A percentile compares a stretch with the other conserved stretches of the same genome.
Conservation (phyloP, 768 basidiomycete species). For the Cystofilobasidium capitatum region DNA sequence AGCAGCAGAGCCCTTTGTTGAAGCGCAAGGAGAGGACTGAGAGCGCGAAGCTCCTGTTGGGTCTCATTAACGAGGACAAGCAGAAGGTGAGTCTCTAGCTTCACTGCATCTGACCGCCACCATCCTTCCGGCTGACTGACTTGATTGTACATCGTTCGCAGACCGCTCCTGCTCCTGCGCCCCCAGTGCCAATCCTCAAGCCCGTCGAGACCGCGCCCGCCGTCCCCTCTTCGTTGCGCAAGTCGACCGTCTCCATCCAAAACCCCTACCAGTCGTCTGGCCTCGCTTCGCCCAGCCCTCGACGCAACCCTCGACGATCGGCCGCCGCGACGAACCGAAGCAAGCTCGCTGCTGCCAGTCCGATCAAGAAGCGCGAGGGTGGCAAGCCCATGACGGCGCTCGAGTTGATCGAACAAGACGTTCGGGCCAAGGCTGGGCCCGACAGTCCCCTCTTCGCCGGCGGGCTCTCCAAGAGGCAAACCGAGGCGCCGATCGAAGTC, state of each 20-base stretch:
- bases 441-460: background rate
- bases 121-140: background rate
- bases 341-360: background rate
- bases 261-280: slow-evolving; percentile 26
- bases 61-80: slow-evolving; percentile 21
- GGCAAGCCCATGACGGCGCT: background rate
- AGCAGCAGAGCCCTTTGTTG: background rate
- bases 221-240: background rate
- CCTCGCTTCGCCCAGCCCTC: slow-evolving; percentile 15
- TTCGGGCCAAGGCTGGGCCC: background rate
- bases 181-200: no score
- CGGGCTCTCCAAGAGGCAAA: background rate
- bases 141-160: background rate
- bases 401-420: slow-evolving; percentile 16
- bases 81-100: slow-evolving; percentile 1
- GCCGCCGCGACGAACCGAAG: slow-evolving; percentile 5
- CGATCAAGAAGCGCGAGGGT: background rate
- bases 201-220: background rate
- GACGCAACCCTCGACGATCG: slow-evolving; percentile 17
- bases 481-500: background rate
- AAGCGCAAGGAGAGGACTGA: slow-evolving; percentile 4
- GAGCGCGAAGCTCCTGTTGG: slow-evolving; percentile 16
- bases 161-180: background rate
- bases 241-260: slow-evolving; percentile 4
- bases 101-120: background rate